Percentiles rank a stretch among this genome's conserved stretches.
Conservation (phyloP, 495 filamentous ascomycete species). For the Lasiosphaeriaceae sp. region DNA sequence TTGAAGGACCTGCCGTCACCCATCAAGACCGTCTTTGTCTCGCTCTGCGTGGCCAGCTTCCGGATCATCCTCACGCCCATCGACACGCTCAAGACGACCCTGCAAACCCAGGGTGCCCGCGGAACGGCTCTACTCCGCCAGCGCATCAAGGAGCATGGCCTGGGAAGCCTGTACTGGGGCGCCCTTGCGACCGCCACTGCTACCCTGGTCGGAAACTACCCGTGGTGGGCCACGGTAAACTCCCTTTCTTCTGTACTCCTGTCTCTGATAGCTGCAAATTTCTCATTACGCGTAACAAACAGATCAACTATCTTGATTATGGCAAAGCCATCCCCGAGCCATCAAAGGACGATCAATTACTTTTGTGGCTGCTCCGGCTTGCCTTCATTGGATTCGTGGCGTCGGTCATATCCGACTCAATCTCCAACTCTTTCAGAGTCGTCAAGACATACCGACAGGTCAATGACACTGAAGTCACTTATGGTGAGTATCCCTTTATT, state of each 20-base stretch:
- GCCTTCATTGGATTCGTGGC: conserved; percentile 33
- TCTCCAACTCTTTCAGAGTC: conserved; percentile 31
- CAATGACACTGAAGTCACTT: conserved; percentile 29
- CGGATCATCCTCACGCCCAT: conserved; percentile 32
- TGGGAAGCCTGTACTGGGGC: conserved; percentile 34
- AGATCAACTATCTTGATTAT: conserved; percentile 26
- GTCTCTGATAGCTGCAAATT: neutral
- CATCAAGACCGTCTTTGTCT: conserved; percentile 30
- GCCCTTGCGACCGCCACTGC: conserved; percentile 31
- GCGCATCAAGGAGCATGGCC: conserved; percentile 29
- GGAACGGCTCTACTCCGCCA: conserved; percentile 28
- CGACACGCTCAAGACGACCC: conserved; percentile 34
- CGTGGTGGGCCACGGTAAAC: conserved; percentile 32
- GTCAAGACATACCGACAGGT: conserved; percentile 35
- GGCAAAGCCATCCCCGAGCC: conserved; percentile 20
- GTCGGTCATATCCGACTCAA: conserved; percentile 27
- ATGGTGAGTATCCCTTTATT: conserved; percentile 19
- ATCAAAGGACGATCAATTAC: conserved; percentile 19
- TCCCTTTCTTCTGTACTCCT: neutral
- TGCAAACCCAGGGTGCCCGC: conserved; percentile 27
- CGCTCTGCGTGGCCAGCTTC: conserved; percentile 29
- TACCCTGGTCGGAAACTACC: conserved; percentile 33
- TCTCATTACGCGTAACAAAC: too few relatives aligned
- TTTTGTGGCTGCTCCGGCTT: conserved; percentile 26
- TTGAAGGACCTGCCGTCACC: conserved; percentile 26